Base-by-base conservation (phyloP, 2,329 filamentous ascomycete genomes). In the Diplodia corticola region DNA sequence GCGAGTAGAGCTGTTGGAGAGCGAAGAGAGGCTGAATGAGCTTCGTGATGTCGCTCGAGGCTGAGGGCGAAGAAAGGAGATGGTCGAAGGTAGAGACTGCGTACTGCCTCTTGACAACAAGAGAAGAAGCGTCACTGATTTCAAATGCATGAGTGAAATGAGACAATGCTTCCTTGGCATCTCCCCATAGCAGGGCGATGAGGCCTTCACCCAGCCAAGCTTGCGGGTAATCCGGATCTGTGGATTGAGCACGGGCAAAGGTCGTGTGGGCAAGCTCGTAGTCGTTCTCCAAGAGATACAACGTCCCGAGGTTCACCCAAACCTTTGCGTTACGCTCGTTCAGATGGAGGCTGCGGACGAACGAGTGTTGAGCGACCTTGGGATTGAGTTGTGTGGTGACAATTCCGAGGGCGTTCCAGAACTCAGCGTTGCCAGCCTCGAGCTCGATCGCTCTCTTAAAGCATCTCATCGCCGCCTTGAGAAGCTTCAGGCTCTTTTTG, bases 381-480 rank as follows among this genome's bases (percentile, higher is more conserved):
- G 93, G 90, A 73, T 91, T 97, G 70, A 97, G 84, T 53, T 88
- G 87, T 69, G 92, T 93, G 2, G 95, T 97, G 28, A 91, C 92
- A 3, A 98, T 92, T 59, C 94, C 95, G 2, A 99, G 84, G 0
- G 95, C 90, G 74, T 98, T 98, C 95, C 95, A 99, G 77, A 98
- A 98, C 71, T 98, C 94, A 0, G 92, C 83, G 74, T 98, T 99
- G 61, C 93, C 91, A 6, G 93, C 91, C 77, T 99, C 96, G 1
- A 97, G 84, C 78, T 98, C 95, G 70, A 99, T 99, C 0, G 95
- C 91, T 51, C 92, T 86, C 80, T 99, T 99, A 84, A 99, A 98
- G 72, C 92, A 95, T 64, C 89, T 86, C 69, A 98, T 90, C 1
- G 95, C 87, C 6, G 93, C 89, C 76, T 90, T 93, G 54, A 95